These are phyloP conservation scores for Chalara sp. DNA, from an alignment of 2,329 filamentous ascomycete genomes.

Conservation along the genomic window DNA sequence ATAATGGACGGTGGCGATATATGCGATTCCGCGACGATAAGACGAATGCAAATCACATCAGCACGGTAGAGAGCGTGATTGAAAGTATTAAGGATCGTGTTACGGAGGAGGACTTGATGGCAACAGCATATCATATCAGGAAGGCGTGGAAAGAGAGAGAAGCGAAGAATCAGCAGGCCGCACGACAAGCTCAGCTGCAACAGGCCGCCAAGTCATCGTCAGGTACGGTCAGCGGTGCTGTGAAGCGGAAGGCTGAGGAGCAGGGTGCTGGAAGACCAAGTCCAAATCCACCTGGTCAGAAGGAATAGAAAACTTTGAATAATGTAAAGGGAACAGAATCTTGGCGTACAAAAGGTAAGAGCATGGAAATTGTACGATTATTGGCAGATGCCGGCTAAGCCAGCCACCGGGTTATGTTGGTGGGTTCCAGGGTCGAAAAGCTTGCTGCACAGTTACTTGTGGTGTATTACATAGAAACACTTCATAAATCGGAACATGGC, in stretches of 20 bases:
- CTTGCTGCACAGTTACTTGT: too few species aligned
- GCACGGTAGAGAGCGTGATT: slow-evolving; percentile 77
- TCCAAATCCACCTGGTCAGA: slow-evolving; percentile 16
- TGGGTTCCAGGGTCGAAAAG: too few species aligned
- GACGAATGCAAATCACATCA: slow-evolving; percentile 80
- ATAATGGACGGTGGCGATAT: slow-evolving; percentile 71
- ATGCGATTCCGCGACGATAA: slow-evolving; percentile 93
- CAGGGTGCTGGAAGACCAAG: slow-evolving; percentile 20
- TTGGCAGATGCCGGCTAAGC: too few species aligned
- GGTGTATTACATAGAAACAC: too few species aligned
- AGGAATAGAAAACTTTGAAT: neutral
- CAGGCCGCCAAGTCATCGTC: slow-evolving; percentile 9
- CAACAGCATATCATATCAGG: slow-evolving; percentile 62
- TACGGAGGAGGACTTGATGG: slow-evolving; percentile 72
- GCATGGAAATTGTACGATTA: too few species aligned
- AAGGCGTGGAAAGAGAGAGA: slow-evolving; percentile 63
- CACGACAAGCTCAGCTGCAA: slow-evolving; percentile 14
- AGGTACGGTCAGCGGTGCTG: slow-evolving; percentile 5
- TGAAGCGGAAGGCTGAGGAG: slow-evolving; percentile 23
- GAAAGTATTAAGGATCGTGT: slow-evolving; percentile 86
- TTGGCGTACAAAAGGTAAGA: too few species aligned
- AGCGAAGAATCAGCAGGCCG: slow-evolving; percentile 12
- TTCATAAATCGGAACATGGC: too few species aligned
- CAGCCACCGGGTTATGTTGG: too few species aligned
- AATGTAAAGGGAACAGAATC: too few species aligned